Evolutionary conservation across 108 stramenopile species (phyloP), one percentile per base, ranked within the genome.

Genomic region (Licmophora abbreviata): DNA sequence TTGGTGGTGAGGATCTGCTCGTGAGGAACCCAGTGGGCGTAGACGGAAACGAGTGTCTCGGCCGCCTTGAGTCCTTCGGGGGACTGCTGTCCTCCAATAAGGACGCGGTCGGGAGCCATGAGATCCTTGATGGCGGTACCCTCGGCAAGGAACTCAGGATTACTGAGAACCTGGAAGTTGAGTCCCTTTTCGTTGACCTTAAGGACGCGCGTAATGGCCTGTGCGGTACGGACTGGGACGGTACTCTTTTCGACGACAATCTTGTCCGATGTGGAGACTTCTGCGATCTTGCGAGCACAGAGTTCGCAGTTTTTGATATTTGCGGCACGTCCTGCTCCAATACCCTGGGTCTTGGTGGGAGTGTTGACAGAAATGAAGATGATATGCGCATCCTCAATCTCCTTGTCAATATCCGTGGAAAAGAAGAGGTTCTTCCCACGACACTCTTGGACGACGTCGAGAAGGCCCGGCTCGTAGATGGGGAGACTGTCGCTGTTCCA

Each of bases 141-240:
- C 67, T 99, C 98, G n/a, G 98, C 98, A 48, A 99, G 69, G 69
- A 99, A 99, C 86, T 99, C 98, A 31, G 98, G 98, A 65, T 97
- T 97, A 50, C 76, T 79, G 66, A 99, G 60, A 25, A 99, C 95
- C 66, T 96, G 88, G 58, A 97, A 97, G 26, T 94, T 86, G 54
- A 95, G 46, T 51, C 91, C 93, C 70, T 83, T 84, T 11, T 93
- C 92, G 63, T 96, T 97, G 60, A 79, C 75, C 17, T 76, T 71
- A 38, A 99, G 89, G 18, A 99, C 97, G 29, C 97, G 91, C 24
- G 79, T 61, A 20, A 99, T 86, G 18, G 95, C 94, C 60, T 96
- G 88, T 0, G 98, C 97, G 2, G 98, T 99, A 46, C 95, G 88
- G 23, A 98, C 97, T 42, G 98, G 98, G 30, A 99, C 98, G 17